These are phyloP conservation scores for Coemansia guatemalensis DNA, from an alignment of 192 early-diverging fungal genomes.

Conservation along the genomic window DNA sequence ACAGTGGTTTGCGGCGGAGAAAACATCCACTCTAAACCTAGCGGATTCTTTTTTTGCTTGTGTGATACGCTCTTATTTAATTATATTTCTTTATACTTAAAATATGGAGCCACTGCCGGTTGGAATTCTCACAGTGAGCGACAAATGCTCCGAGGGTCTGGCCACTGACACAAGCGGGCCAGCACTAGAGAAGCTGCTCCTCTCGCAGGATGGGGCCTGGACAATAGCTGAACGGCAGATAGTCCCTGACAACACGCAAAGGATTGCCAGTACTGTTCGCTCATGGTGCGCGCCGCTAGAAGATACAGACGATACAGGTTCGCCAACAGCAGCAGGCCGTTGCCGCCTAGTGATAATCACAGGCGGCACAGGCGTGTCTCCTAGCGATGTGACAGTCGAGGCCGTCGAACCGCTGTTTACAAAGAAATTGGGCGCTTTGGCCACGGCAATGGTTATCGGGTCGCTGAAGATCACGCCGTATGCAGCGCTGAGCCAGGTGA, in stretches of 20 bases:
- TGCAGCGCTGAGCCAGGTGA: constrained; percentile 84
- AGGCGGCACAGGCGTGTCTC: constrained; percentile 92
- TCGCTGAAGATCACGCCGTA: constrained; percentile 83
- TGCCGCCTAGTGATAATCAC: constrained; percentile 77
- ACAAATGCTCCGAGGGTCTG: constrained; percentile 56
- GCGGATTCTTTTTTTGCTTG: background rate
- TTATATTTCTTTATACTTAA: background rate
- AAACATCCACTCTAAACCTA: too few species aligned
- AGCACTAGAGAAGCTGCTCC: constrained; percentile 38
- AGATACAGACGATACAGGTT: background rate
- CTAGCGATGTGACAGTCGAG: constrained; percentile 86
- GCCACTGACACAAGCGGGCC: constrained; percentile 67
- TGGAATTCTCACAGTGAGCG: constrained; percentile 63
- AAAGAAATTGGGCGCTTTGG: constrained; percentile 70
- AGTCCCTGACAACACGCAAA: constrained; percentile 58
- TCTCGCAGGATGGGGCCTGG: constrained; percentile 19
- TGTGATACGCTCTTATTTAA: background rate
- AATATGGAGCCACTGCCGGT: constrained; percentile 14
- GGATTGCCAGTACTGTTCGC: constrained; percentile 55
- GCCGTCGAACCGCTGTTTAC: constrained; percentile 75
- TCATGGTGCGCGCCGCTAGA: constrained; percentile 47
- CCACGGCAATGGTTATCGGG: constrained; percentile 70
- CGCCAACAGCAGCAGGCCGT: constrained; percentile 12
- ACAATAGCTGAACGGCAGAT: constrained; percentile 28
- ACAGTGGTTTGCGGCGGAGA: too few species aligned